Evolutionary conservation across 2,329 filamentous ascomycete species (phyloP), one percentile per base, ranked within the genome.

Genomic region (Trichoderma sp.): DNA sequence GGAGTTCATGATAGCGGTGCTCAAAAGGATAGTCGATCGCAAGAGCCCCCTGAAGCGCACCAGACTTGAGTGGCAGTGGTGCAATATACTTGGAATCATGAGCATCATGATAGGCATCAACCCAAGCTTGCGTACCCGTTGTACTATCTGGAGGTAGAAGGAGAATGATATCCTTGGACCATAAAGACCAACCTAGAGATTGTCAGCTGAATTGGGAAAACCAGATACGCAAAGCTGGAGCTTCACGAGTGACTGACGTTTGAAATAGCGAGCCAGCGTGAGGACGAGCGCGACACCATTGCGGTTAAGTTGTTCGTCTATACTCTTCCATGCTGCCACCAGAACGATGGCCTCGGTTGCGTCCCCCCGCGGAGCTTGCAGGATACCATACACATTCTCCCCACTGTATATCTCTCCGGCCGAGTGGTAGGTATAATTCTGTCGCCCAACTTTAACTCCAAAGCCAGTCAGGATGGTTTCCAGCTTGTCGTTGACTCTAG

Each of bases 81-180:
- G 90, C 87, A 29, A 98, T 89, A 8, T 84, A 86, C 5, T 85
- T 80, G 0, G 90, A 84, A 71, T 91, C 85, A 75, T 97, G 93
- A 22, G 92, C 90, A 77, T 97, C 92, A 78, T 99, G 95, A 78
- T 99, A 99, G 1, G 95, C 95, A 76, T 97, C 94, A 9, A 97
- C 92, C 95, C 95, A 99, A 27, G 95, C 95, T 77, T 98, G 94
- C 0, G 93, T 92, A 1, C 94, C 95, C 12, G 92, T 91, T 68
- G 90, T 91, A 78, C 93, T 97, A 79, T 99, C 95, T 0, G 92
- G 90, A 0, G 95, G 90, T 56, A 99, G 86, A 6, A 99, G 81
- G 73, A 99, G 89, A 68, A 99, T 94, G 72, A 99, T 97, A 78
- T 99, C 95, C 80, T 99, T 99, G 68, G 94, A 97, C 95, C 95